Percentiles rank a stretch among this genome's conserved stretches.
phyloP scores from a whole-genome alignment of 2,329 filamentous ascomycete genomes.

The Pseudopithomyces maydicus region DNA sequence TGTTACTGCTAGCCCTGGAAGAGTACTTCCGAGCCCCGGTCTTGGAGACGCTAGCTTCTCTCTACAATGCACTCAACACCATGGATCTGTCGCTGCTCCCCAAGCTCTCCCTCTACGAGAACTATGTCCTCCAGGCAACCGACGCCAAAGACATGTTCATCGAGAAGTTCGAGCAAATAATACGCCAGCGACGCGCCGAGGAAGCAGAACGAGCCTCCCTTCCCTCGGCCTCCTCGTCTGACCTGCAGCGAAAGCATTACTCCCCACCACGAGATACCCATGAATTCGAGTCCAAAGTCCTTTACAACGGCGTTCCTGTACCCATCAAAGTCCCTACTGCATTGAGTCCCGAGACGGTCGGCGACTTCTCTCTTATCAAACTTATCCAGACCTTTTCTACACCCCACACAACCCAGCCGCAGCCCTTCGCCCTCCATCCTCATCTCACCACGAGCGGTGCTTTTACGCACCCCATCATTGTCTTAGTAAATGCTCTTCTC shows the following conservation, averaged over 20 bases:
- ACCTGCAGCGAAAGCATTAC: constrained; percentile 64
- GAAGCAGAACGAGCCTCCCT: constrained; percentile 52
- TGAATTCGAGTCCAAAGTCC: constrained; percentile 93
- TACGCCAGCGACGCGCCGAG: constrained; percentile 77
- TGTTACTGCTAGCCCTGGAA: constrained; percentile 87
- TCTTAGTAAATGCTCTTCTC: constrained; percentile 90
- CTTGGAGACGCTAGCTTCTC: constrained; percentile 81
- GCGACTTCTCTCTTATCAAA: constrained; percentile 96
- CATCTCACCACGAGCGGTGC: constrained; percentile 92
- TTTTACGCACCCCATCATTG: constrained; percentile 90
- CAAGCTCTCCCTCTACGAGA: constrained; percentile 79
- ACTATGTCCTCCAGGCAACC: constrained; percentile 83
- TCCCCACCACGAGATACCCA: constrained; percentile 90
- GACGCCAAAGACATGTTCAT: constrained; percentile 96
- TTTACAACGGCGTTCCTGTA: constrained; percentile 95
- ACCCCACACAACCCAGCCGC: constrained; percentile 78
- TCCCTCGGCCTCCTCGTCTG: constrained; percentile 42
- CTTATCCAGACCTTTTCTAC: constrained; percentile 93
- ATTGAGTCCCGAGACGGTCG: constrained; percentile 91
- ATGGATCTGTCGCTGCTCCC: constrained; percentile 98
- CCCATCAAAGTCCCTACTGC: constrained; percentile 96
- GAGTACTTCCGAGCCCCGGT: constrained; percentile 95
- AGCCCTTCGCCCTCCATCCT: constrained; percentile 83
- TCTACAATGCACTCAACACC: constrained; percentile 91
- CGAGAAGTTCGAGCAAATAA: constrained; percentile 96